Evolutionary conservation across 2,329 filamentous ascomycete species (phyloP).

Genomic region (Grosmannia penicillata): DNA sequence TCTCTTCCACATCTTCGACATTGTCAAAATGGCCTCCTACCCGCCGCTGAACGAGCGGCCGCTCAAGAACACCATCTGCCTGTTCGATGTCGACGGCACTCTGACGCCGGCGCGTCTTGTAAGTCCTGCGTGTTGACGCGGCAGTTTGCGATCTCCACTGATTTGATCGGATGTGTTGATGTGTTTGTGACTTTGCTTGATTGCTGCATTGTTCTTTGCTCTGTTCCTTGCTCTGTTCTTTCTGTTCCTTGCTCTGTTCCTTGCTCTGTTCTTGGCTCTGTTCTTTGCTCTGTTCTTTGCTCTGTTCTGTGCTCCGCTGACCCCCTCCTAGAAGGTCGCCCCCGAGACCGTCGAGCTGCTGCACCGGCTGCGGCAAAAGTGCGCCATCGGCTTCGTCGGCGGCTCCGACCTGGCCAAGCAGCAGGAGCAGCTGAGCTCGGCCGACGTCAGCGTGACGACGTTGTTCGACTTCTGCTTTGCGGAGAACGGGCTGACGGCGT

Average conservation of each 20-base stretch:
- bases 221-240: not conserved
- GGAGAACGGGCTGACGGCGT: constrained; percentile 91
- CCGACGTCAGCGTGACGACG: constrained; percentile 52
- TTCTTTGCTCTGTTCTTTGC: not conserved
- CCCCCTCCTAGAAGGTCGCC: constrained; percentile 39
- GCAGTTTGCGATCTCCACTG: not conserved
- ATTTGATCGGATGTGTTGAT: not conserved
- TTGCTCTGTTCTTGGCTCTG: not conserved
- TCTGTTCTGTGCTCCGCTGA: too few relatives aligned
- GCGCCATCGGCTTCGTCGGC: constrained; percentile 82
- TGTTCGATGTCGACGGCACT: constrained; percentile 95
- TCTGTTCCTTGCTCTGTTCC: not conserved
- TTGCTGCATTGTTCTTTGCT: too few relatives aligned
- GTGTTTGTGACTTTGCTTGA: too few relatives aligned
- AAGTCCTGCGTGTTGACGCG: constrained; percentile 5
- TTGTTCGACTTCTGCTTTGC: constrained; percentile 97
- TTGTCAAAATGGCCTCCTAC: constrained; percentile 29
- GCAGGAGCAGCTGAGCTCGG: constrained; percentile 79
- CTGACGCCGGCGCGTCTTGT: constrained; percentile 72
- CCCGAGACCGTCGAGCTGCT: constrained; percentile 77
- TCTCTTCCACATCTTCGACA: too few relatives aligned
- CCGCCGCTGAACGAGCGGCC: constrained; percentile 71
- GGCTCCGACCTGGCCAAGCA: constrained; percentile 88
- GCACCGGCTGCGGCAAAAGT: constrained; percentile 66
- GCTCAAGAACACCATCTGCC: constrained; percentile 80